Evolutionary conservation across 805 yeast genomes (phyloP).

Genomic region (Peterozyma xylosa): DNA sequence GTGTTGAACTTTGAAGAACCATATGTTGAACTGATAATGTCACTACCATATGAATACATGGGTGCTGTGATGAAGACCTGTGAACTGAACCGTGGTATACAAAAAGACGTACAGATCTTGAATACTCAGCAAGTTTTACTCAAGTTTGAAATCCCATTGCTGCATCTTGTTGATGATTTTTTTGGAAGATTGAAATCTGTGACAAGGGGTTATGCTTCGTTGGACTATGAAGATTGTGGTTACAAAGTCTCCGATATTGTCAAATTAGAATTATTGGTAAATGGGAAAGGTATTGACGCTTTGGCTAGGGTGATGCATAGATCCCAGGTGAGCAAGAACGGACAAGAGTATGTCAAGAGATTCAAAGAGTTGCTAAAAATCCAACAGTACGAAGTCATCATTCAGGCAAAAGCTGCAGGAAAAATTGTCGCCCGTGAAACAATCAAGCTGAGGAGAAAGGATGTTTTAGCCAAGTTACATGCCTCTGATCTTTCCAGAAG

Average conservation of each 20-base stretch:
- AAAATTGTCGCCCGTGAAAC: conserved; percentile 87
- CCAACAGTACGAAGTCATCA: conserved; percentile 86
- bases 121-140: conserved; percentile 76
- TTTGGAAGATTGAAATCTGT: conserved; percentile 88
- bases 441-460: conserved; percentile 87
- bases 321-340: conserved; percentile 65
- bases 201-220: conserved; percentile 87
- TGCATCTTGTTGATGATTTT: conserved; percentile 90
- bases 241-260: conserved; percentile 74
- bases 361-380: conserved; percentile 73
- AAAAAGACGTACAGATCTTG: conserved; percentile 68
- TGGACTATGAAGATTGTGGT: conserved; percentile 93
- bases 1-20: conserved; percentile 68
- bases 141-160: conserved; percentile 76
- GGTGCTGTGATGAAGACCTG: conserved; percentile 85
- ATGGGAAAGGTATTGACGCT: conserved; percentile 87
- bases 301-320: conserved; percentile 84
- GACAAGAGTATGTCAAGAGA: conserved; percentile 74
- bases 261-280: conserved; percentile 82
- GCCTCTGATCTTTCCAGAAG: conserved; percentile 90
- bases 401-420: conserved; percentile 80
- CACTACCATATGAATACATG: conserved; percentile 82
- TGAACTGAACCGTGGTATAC: conserved; percentile 77
- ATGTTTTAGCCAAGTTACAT: conserved; percentile 88
- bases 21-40: conserved; percentile 81